phyloP scores from a whole-genome alignment of 148 eudicot species.

The Dianthus caryophyllus region DNA sequence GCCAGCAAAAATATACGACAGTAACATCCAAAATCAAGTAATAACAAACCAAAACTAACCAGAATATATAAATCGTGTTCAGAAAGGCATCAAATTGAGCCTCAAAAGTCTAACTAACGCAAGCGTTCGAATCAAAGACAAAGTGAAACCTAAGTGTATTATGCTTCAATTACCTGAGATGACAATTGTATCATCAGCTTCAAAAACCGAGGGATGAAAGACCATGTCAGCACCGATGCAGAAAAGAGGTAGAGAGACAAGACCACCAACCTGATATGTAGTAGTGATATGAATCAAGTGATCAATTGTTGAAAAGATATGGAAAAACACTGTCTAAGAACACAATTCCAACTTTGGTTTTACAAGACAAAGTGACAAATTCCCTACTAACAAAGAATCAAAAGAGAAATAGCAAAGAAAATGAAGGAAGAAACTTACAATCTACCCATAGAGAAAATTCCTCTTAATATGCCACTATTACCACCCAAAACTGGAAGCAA shows the following conservation, averaged over 20 bases:
- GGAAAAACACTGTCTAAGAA: not conserved
- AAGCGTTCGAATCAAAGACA: not conserved
- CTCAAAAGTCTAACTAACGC: not conserved
- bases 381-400: not conserved
- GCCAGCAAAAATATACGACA: not conserved
- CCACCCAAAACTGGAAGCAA: constrained; percentile 97
- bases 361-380: not conserved
- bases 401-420: not conserved
- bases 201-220: constrained; percentile 79
- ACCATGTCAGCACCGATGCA: constrained; percentile 83
- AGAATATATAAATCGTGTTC: not conserved
- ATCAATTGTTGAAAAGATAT: not conserved
- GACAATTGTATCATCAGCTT: constrained; percentile 94
- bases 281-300: constrained; percentile 7
- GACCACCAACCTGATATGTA: constrained; percentile 59
- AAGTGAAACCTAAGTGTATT: not conserved
- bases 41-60: not conserved
- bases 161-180: constrained; percentile 59
- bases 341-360: not conserved
- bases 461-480: constrained; percentile 71
- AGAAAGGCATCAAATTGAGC: not conserved
- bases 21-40: not conserved
- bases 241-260: constrained; percentile 61
- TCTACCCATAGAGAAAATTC: constrained; percentile 86
- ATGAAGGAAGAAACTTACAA: constrained; percentile 47